A percentile compares a stretch with the other conserved stretches of the same genome.
These are phyloP conservation scores for Leccinum subtestaceum DNA, from an alignment of 768 basidiomycete genomes.

Conservation along the genomic window DNA sequence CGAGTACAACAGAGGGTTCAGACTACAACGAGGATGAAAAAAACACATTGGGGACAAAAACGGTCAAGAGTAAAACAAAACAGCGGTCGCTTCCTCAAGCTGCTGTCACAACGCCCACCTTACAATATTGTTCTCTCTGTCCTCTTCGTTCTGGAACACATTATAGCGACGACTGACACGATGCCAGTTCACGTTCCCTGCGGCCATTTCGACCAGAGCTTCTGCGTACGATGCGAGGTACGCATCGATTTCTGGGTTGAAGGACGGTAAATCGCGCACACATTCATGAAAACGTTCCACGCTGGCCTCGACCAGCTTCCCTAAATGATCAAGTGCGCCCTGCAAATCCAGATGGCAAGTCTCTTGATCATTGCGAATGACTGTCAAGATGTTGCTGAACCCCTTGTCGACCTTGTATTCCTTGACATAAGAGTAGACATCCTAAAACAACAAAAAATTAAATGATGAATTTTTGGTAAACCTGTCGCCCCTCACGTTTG, in stretches of 20 bases:
- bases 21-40: too few relatives aligned
- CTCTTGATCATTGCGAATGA: neutral
- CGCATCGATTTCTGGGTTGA: neutral
- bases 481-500: neutral
- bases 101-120: neutral
- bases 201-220: neutral
- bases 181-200: neutral
- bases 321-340: neutral
- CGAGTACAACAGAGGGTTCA: too few relatives aligned
- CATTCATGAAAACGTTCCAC: neutral
- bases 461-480: neutral
- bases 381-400: neutral
- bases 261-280: neutral
- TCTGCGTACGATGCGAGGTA: neutral
- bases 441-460: neutral
- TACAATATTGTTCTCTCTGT: neutral
- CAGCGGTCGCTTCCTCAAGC: too few relatives aligned
- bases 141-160: neutral
- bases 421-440: neutral
- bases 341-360: neutral
- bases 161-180: neutral
- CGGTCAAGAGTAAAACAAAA: neutral
- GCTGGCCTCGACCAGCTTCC: neutral
- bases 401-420: neutral
- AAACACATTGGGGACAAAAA: neutral